phyloP scores from a whole-genome alignment of 2,329 filamentous ascomycete genomes.

The Cladophialophora psammophila region DNA sequence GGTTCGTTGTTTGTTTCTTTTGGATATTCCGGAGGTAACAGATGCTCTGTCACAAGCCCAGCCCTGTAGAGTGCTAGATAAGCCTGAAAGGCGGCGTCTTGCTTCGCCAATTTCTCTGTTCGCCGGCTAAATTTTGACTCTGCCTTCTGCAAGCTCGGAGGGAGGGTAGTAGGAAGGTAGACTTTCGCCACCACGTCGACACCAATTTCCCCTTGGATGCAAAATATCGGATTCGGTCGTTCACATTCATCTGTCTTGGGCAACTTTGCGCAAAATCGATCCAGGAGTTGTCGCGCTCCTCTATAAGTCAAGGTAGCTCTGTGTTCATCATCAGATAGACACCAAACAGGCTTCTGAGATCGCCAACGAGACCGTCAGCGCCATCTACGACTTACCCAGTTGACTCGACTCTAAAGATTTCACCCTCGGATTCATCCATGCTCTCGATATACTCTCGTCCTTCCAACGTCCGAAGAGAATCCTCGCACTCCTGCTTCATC shows the following conservation, averaged over 20 bases:
- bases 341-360: slow-evolving; percentile 36
- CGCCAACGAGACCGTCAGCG: slow-evolving; percentile 21
- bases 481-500: slow-evolving; percentile 75
- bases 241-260: slow-evolving; percentile 57
- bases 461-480: slow-evolving; percentile 46
- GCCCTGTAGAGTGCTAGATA: slow-evolving; percentile 73
- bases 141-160: slow-evolving; percentile 65
- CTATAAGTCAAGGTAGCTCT: slow-evolving; percentile 75
- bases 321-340: slow-evolving; percentile 5
- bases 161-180: slow-evolving; percentile 73
- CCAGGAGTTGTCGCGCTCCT: slow-evolving; percentile 76
- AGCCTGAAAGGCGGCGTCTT: slow-evolving; percentile 84
- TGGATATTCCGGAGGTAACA: slow-evolving; percentile 65
- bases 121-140: slow-evolving; percentile 66
- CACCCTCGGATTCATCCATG: slow-evolving; percentile 48
- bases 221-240: slow-evolving; percentile 69
- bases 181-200: slow-evolving; percentile 62
- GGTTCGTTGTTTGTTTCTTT: slow-evolving; percentile 16
- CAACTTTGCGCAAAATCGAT: slow-evolving; percentile 78
- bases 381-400: slow-evolving; percentile 49
- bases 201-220: slow-evolving; percentile 52
- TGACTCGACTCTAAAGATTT: slow-evolving; percentile 51
- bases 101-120: slow-evolving; percentile 74
- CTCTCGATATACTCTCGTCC: slow-evolving; percentile 60
- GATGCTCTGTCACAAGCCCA: slow-evolving; percentile 77